Evolutionary conservation across 1,284 basidiomycete genomes (phyloP).

Genomic region (Trichosporon asahii): DNA sequence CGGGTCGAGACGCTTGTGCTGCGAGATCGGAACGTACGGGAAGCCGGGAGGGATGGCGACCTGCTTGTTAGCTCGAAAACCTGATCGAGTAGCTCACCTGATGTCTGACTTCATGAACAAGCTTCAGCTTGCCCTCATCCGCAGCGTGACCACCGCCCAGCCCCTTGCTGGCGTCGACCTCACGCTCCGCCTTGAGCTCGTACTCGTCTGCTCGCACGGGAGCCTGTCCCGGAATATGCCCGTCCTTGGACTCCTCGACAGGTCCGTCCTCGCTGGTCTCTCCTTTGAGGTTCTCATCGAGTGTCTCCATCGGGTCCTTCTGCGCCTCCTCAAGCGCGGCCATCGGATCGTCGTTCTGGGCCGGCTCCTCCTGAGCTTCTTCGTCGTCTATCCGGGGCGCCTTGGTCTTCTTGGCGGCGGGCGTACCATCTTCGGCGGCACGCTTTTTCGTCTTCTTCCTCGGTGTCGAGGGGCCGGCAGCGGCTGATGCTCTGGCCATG

Average conservation of each 20-base stretch:
- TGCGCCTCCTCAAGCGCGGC: background rate
- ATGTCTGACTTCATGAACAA: conserved; percentile 51
- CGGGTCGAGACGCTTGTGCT: conserved; percentile 87
- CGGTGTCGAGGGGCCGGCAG: conserved; percentile 19
- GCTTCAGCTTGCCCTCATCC: conserved; percentile 52
- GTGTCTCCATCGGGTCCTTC: conserved; percentile 28
- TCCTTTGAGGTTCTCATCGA: conserved; percentile 17
- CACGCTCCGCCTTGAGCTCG: conserved; percentile 81
- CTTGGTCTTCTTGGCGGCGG: conserved; percentile 11
- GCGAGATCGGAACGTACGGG: conserved; percentile 83
- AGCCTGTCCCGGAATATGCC: conserved; percentile 55
- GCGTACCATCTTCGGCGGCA: conserved; percentile 6
- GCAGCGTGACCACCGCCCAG: conserved; percentile 64
- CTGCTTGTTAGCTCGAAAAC: conserved; percentile 62
- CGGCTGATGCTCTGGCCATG: conserved; percentile 14
- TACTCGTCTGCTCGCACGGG: conserved; percentile 83
- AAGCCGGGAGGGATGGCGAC: conserved; percentile 92
- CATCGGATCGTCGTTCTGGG: conserved; percentile 12
- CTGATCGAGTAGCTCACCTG: conserved; percentile 56
- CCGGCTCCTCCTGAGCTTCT: conserved; percentile 3
- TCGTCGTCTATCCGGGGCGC: conserved; percentile 17
- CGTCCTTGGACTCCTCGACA: conserved; percentile 24
- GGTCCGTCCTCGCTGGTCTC: conserved; percentile 18
- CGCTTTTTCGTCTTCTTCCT: conserved; percentile 16
- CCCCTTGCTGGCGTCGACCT: conserved; percentile 78